Evolutionary conservation across 352 stramenopile species (phyloP).

Genomic region (Pythium scleroteichum): DNA sequence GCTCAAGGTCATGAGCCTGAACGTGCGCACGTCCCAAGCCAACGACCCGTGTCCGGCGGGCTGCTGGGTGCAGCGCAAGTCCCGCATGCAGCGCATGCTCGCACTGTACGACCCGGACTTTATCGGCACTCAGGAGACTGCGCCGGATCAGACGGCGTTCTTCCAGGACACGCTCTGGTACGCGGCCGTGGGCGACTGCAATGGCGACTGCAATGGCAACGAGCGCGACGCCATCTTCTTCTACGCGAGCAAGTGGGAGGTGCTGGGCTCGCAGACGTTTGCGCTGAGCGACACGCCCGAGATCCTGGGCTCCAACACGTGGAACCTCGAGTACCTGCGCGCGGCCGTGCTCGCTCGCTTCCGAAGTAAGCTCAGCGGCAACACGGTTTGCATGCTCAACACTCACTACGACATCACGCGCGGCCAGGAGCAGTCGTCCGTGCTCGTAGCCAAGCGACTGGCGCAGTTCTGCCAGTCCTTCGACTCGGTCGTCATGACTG

Average conservation of each 20-base stretch:
- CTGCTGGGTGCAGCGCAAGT: constrained; percentile 65
- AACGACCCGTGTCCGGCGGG: constrained; percentile 60
- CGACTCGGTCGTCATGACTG: constrained; percentile 66
- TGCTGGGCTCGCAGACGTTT: constrained; percentile 49
- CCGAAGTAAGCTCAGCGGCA: constrained; percentile 26
- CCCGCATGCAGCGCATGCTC: constrained; percentile 40
- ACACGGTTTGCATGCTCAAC: constrained; percentile 70
- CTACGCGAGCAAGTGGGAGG: constrained; percentile 36
- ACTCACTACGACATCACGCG: constrained; percentile 70
- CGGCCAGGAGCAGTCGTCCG: constrained; percentile 54
- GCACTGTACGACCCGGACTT: constrained; percentile 54
- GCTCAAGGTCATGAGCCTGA: constrained; percentile 42
- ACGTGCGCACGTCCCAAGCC: constrained; percentile 63
- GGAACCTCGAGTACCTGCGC: constrained; percentile 64
- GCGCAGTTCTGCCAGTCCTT: constrained; percentile 36
- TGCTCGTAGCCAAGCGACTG: constrained; percentile 50
- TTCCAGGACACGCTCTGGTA: constrained; percentile 49
- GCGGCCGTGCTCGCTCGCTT: constrained; percentile 61
- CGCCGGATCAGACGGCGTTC: constrained; percentile 55
- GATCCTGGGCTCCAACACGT: constrained; percentile 56
- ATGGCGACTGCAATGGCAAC: constrained; percentile 53
- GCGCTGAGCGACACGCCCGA: constrained; percentile 71
- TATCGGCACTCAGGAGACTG: constrained; percentile 64
- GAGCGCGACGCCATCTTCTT: constrained; percentile 79
- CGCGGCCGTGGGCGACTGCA: constrained; percentile 53